Conservation (phyloP, 306 rosid genomes). For the Vigna radiata region DNA sequence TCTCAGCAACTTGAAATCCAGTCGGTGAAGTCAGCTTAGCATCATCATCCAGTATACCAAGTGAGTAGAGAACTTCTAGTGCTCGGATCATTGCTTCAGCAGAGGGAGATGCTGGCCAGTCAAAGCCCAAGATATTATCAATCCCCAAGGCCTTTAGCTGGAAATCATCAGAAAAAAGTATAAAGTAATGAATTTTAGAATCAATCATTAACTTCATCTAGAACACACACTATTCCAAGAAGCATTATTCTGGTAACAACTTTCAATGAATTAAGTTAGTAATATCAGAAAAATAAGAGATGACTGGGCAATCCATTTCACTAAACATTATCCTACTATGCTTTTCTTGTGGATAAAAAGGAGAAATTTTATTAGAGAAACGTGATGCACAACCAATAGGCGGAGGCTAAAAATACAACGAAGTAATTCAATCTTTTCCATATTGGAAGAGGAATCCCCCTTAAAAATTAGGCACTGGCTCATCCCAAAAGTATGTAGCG, state of each 20-base stretch:
- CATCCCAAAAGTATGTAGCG: constrained; percentile 6
- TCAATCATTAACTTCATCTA: background rate
- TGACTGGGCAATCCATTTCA: constrained; percentile 7
- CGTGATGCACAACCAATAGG: constrained; percentile 6
- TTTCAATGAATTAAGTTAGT: constrained; percentile 10
- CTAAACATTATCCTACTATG: constrained; percentile 1
- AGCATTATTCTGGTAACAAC: background rate
- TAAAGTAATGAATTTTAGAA: constrained; percentile 41
- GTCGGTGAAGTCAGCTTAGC: constrained; percentile 93
- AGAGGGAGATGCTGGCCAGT: constrained; percentile 98
- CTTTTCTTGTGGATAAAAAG: background rate
- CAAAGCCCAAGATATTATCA: constrained; percentile 94
- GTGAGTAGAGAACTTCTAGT: constrained; percentile 90
- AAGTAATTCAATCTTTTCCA: background rate
- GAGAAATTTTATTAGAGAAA: constrained; percentile 22
- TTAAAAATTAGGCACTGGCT: background rate
- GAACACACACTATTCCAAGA: constrained; percentile 1
- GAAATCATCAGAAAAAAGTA: constrained; percentile 41
- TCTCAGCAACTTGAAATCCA: constrained; percentile 97
- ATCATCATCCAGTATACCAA: constrained; percentile 87
- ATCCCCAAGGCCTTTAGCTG: constrained; percentile 95
- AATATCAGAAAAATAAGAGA: constrained; percentile 28
- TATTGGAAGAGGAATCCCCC: background rate
- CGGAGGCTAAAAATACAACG: constrained; percentile 22
- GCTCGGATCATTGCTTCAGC: constrained; percentile 97